Evolutionary conservation across 352 stramenopile species (phyloP).

Genomic region (Pythium coloratum): DNA sequence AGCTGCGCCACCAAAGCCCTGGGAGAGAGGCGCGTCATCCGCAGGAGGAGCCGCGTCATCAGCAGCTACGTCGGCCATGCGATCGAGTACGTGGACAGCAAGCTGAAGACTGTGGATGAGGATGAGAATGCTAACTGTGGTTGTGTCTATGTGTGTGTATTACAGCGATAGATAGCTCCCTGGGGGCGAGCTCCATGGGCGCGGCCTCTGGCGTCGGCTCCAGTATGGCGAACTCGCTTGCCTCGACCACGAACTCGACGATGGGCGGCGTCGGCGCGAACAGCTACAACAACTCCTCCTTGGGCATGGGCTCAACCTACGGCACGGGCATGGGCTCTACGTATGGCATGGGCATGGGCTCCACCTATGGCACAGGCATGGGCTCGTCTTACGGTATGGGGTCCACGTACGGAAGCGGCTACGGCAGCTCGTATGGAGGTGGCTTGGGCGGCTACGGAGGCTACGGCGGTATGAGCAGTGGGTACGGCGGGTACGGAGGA

Average conservation of each 20-base stretch:
- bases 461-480: constrained; percentile 23
- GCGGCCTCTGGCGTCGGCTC: not conserved
- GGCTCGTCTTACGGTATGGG: constrained; percentile 10
- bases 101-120: not conserved
- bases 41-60: not conserved
- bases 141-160: not conserved
- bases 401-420: constrained; percentile 14
- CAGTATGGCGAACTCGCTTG: not conserved
- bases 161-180: not conserved
- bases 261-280: constrained; percentile 8
- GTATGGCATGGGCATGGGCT: constrained; percentile 9
- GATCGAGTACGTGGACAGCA: not conserved
- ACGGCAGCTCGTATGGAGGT: constrained; percentile 20
- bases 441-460: constrained; percentile 18
- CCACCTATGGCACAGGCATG: constrained; percentile 15
- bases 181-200: not conserved
- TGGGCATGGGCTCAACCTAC: constrained; percentile 11
- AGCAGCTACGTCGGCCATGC: constrained; percentile 1
- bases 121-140: not conserved
- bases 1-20: constrained; percentile 16
- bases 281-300: constrained; percentile 13
- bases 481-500: constrained; percentile 23
- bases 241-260: not conserved
- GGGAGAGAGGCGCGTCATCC: constrained; percentile 9
- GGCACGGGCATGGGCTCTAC: constrained; percentile 5